Base-by-base conservation (phyloP, 805 yeast species). In the Metschnikowia lachancei region DNA sequence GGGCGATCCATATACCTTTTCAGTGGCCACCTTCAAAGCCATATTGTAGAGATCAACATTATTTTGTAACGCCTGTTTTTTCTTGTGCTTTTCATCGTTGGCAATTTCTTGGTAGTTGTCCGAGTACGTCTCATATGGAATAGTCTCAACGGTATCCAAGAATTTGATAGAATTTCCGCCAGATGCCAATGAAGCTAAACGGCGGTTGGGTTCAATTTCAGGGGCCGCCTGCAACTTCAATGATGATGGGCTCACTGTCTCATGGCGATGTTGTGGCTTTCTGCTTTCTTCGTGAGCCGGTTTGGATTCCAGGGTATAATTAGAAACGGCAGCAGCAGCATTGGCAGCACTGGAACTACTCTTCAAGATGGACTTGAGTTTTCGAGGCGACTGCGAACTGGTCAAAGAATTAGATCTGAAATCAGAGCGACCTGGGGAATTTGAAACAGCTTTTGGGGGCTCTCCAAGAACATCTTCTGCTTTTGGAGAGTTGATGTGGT, bases 1-100 rank as follows among this genome's bases (percentile, higher is more conserved):
- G 22, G 33, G 49, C 18, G 41, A 33, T 5, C 83, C 83, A 55
- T 80, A 80, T 1, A 82, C 85, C 47, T 71, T 79, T 49, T 69
- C 72, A 59, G 73, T 66, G 0, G 87, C 87, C 12, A 77, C 75
- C 51, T 75, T 76, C 50, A 75, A 67, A 0, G 87, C 87, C 52
- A 66, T 66, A 17, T 69, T 70, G 54, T 81, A 82, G 70, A 80
- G 67, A 51, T 81, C 83, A 34, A 72, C 77, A 19, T 75, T 75
- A 22, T 77, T 60, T 35, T 62, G 53, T 36, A 39, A 39, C 29
- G 36, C 48, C 41, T 44, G 40, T 33, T 52, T 41, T 20, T 52
- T 45, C n/a, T 52, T 50, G 34, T 45, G 43, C 17, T 38, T 28
- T 18, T 39, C 50, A 2, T 49, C 55, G 16, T 22, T 40, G 31